Conservation (phyloP, 768 basidiomycete species). For the Boletus coccyginus region DNA sequence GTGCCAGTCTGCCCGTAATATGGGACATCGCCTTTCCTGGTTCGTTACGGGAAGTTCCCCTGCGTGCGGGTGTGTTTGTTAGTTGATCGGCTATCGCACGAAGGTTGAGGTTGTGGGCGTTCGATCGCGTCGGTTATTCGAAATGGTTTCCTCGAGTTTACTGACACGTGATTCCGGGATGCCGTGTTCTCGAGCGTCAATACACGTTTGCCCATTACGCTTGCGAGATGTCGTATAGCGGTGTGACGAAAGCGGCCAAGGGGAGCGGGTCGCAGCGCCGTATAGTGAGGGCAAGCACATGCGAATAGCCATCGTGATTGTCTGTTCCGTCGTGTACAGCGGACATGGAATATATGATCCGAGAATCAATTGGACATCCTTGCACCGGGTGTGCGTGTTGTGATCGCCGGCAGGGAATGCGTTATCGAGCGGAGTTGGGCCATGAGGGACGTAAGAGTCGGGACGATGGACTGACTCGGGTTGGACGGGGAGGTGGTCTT, state of each 20-base stretch:
- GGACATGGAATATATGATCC: conserved; percentile 8
- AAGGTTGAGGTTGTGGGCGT: background rate
- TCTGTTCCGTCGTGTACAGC: background rate
- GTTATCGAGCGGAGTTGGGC: background rate
- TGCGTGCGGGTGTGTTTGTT: no score
- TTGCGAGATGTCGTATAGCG: background rate
- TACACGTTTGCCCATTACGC: background rate
- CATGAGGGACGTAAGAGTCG: conserved; percentile 12
- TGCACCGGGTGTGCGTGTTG: conserved; percentile 9
- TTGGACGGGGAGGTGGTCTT: background rate
- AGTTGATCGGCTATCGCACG: background rate
- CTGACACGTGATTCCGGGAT: background rate
- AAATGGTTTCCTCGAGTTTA: background rate
- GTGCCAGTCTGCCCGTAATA: no score
- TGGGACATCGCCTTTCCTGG: no score
- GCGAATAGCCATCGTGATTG: conserved; percentile 1
- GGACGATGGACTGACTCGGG: background rate
- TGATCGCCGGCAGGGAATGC: conserved; percentile 20
- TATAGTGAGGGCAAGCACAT: background rate
- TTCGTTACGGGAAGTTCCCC: no score
- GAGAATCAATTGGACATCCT: background rate
- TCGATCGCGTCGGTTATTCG: background rate
- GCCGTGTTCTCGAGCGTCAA: background rate
- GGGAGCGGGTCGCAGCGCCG: background rate
- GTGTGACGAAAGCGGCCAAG: background rate